Evolutionary conservation across 495 filamentous ascomycete genomes (phyloP).

Genomic region (Podospora comata): DNA sequence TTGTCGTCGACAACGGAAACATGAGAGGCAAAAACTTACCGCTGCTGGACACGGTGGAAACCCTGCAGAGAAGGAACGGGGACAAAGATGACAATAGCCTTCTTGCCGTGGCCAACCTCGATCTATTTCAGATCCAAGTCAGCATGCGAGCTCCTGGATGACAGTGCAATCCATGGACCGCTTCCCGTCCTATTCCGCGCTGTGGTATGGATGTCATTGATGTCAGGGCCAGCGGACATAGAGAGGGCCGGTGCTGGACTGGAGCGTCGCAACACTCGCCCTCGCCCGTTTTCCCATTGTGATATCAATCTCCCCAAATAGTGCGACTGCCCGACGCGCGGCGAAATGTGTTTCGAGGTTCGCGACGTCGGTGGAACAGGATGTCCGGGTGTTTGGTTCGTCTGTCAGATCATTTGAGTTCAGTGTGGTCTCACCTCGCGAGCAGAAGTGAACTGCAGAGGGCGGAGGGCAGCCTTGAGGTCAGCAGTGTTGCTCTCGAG

Average conservation of each 20-base stretch:
- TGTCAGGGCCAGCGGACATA: constrained; percentile 26
- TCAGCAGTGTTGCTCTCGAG: constrained; percentile 97
- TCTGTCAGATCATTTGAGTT: background rate
- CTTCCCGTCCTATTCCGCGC: constrained; percentile 64
- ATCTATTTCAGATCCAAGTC: constrained; percentile 74
- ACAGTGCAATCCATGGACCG: constrained; percentile 58
- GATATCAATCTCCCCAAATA: constrained; percentile 34
- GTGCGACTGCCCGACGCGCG: constrained; percentile 29
- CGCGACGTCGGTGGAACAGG: constrained; percentile 40
- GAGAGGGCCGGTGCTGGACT: background rate
- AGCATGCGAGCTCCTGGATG: constrained; percentile 61
- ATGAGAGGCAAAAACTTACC: constrained; percentile 57
- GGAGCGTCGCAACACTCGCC: constrained; percentile 18
- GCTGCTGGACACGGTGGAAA: constrained; percentile 99
- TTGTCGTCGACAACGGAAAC: background rate
- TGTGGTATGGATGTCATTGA: constrained; percentile 33
- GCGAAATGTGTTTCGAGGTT: constrained; percentile 16
- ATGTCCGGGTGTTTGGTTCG: constrained; percentile 23
- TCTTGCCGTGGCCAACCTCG: constrained; percentile 99
- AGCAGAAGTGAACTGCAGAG: constrained; percentile 95
- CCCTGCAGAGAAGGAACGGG: constrained; percentile 91
- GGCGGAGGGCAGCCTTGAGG: constrained; percentile 87
- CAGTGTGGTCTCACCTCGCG: constrained; percentile 76
- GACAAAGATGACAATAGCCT: constrained; percentile 99
- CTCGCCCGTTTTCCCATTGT: constrained; percentile 29